Conservation (phyloP, 2,329 filamentous ascomycete genomes). For the Teratosphaeriaceae sp. region DNA sequence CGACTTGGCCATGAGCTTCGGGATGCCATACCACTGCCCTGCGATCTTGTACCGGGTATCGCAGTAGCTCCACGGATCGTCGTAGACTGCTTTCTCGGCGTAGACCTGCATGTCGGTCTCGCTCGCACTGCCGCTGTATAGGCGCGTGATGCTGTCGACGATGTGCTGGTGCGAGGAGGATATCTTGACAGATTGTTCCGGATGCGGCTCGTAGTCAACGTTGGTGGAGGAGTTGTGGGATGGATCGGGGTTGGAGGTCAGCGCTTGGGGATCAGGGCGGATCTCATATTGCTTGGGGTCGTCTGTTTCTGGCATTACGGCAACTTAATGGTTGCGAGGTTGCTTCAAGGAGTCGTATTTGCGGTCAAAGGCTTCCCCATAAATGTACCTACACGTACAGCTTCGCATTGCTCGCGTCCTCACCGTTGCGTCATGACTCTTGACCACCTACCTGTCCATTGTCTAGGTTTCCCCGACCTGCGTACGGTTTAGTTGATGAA, state of each 20-base stretch:
- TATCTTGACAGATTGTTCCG: constrained; percentile 30
- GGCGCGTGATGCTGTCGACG: constrained; percentile 35
- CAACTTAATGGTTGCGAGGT: neutral
- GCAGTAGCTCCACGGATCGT: constrained; percentile 43
- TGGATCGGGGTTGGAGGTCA: constrained; percentile 24
- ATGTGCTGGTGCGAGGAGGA: constrained; percentile 34
- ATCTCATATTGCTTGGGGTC: constrained; percentile 7
- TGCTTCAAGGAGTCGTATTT: neutral
- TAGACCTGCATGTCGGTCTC: constrained; percentile 47
- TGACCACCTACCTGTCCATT: too few relatives aligned
- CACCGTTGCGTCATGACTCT: too few relatives aligned
- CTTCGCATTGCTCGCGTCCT: too few relatives aligned
- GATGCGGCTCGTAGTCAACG: constrained; percentile 39
- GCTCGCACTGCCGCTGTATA: constrained; percentile 43
- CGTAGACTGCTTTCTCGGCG: constrained; percentile 39
- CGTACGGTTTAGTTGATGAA: too few relatives aligned
- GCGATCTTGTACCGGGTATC: constrained; percentile 47
- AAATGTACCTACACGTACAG: too few relatives aligned
- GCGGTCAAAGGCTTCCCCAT: too few relatives aligned
- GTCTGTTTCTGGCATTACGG: constrained; percentile 8
- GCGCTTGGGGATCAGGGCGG: constrained; percentile 20
- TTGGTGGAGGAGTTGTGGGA: constrained; percentile 21
- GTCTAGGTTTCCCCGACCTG: too few relatives aligned
- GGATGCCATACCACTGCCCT: constrained; percentile 46
- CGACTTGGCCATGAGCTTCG: constrained; percentile 36